phyloP scores from a whole-genome alignment of 306 rosid species.

The Quercus suber region DNA sequence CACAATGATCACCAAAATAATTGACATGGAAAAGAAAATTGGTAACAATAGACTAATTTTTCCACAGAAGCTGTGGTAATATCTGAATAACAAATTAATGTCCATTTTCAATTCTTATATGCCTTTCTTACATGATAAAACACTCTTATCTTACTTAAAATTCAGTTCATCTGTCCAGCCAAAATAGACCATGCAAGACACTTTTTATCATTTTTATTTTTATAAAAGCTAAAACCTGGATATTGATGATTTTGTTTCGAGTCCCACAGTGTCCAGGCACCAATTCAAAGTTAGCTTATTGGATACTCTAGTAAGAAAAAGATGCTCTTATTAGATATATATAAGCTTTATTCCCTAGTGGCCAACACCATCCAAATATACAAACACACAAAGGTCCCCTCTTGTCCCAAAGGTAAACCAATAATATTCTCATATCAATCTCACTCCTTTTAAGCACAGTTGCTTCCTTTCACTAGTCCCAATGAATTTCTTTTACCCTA shows the following conservation, averaged over 20 bases:
- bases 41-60: slow-evolving; percentile 6
- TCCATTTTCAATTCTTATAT: neutral
- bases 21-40: slow-evolving; percentile 3
- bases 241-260: slow-evolving; percentile 29
- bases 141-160: slow-evolving; percentile 13
- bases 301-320: slow-evolving; percentile 55
- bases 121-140: neutral
- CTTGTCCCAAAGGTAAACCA: slow-evolving; percentile 48
- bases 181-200: slow-evolving; percentile 34
- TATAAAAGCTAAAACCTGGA: slow-evolving; percentile 10
- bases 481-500: slow-evolving; percentile 57
- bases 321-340: slow-evolving; percentile 23
- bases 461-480: slow-evolving; percentile 66
- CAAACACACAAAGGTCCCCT: slow-evolving; percentile 54
- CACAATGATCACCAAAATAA: slow-evolving; percentile 25
- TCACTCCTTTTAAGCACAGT: slow-evolving; percentile 26
- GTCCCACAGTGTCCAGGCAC: slow-evolving; percentile 48
- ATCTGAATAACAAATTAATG: neutral
- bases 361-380: slow-evolving; percentile 63
- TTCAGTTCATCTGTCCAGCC: slow-evolving; percentile 30
- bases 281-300: slow-evolving; percentile 37
- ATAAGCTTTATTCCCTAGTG: slow-evolving; percentile 60
- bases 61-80: neutral
- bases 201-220: slow-evolving; percentile 30
- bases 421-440: slow-evolving; percentile 47